Evolutionary conservation across 2,329 filamentous ascomycete species (phyloP).

Genomic region (Periconia macrospinosa): DNA sequence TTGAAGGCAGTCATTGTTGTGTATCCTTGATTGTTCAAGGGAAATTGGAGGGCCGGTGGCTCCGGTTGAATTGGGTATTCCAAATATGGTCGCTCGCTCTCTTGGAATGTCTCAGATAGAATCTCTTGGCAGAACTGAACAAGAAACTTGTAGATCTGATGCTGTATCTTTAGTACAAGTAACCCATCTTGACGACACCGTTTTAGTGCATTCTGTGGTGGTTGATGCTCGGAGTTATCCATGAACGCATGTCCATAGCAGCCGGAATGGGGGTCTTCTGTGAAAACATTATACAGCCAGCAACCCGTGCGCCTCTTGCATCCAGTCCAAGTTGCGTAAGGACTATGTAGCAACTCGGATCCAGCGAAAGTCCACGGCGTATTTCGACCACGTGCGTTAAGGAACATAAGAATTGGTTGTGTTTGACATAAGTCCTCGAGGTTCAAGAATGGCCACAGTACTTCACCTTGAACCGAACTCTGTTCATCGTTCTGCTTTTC

Average conservation of each 20-base stretch:
- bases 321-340: slow-evolving; percentile 26
- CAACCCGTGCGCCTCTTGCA: not conserved
- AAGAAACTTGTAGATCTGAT: slow-evolving; percentile 52
- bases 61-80: too few species aligned
- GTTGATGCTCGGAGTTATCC: too few species aligned
- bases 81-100: slow-evolving; percentile 29
- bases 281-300: not conserved
- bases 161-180: slow-evolving; percentile 51
- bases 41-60: too few species aligned
- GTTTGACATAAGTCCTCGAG: slow-evolving; percentile 56
- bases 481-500: too few species aligned
- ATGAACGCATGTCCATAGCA: too few species aligned
- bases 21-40: slow-evolving; percentile 13
- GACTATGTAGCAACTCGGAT: slow-evolving; percentile 43
- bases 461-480: too few species aligned
- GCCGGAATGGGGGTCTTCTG: too few species aligned
- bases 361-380: slow-evolving; percentile 52
- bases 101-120: slow-evolving; percentile 47
- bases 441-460: slow-evolving; percentile 60
- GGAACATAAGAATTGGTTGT: slow-evolving; percentile 50
- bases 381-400: slow-evolving; percentile 56
- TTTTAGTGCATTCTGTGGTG: not conserved
- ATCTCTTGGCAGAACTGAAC: slow-evolving; percentile 51
- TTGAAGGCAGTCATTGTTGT: slow-evolving; percentile 19
- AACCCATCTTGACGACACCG: not conserved